Base-by-base conservation (phyloP, 352 stramenopile species). In the Phytophthora crassamura region DNA sequence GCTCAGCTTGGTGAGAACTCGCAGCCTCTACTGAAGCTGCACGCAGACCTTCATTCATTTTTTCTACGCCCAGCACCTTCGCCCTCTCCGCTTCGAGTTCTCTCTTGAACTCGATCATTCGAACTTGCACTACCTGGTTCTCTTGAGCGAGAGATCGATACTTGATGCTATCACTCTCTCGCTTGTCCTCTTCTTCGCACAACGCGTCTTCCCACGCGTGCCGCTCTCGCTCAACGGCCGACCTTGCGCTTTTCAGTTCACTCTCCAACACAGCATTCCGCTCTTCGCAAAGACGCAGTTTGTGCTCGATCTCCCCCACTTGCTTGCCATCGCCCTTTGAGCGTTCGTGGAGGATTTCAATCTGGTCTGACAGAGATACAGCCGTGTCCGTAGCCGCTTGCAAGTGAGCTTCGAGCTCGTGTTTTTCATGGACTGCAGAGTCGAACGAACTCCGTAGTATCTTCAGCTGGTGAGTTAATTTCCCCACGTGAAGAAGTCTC, bases 321-420 rank as follows among this genome's bases (percentile, higher is more conserved):
- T 87, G 69, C 1, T 57, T 38, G 2, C 62, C 56, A 16, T 82
- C 60, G 8, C 41, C 53, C 1, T 80, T 72, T 1, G 70, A 51
- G n/a, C 64, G 70, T 30, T 59, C 52, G 18, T 67, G 64, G 2
- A 87, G 48, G 12, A 58, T 33, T 0, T 72, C 60, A 6, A 89
- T 49, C n/a, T 80, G 59, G 6, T 91, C 59, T 2, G 56, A 52
- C 15, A 91, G n/a, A 8, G 80, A 78, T 6, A 75, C 49, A 1
- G 59, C 47, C 8, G 68, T 68, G 22, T 89, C 72, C 16, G 77
- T 80, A 0, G 64, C 50, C n/a, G 73, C 50, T n/a, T 75, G 15
- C 0, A 90, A 22, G 41, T 87, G 75, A 3, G 72, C 64, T 48
- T 93, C 77, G 1, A 84, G 51, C 6, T 75, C 68, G 20, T 81